A percentile compares a stretch with the other conserved stretches of the same genome.
Evolutionary conservation across 345 rosid species (phyloP).

Genomic region (Litchi chinensis): DNA sequence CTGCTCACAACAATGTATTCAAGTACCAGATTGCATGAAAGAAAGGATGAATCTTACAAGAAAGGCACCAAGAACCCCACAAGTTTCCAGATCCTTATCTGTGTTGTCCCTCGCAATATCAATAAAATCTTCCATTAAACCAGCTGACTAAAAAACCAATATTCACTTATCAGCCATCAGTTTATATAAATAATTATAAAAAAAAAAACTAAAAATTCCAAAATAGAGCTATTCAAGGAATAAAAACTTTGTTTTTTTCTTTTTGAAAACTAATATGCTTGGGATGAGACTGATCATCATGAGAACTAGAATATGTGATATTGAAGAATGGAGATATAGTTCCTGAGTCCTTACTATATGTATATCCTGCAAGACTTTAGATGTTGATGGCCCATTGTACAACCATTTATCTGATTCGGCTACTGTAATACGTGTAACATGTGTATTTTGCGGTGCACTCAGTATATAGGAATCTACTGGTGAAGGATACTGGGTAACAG

Average conservation of each 20-base stretch:
- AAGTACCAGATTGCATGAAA: background rate
- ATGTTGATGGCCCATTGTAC: conserved; percentile 30
- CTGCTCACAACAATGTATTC: background rate
- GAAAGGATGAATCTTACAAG: conserved; percentile 52
- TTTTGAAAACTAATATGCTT: background rate
- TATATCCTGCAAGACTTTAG: conserved; percentile 56
- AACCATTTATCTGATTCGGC: conserved; percentile 34
- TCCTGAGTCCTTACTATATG: conserved; percentile 64
- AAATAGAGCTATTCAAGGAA: background rate
- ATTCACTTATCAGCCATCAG: conserved; percentile 15
- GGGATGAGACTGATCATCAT: background rate
- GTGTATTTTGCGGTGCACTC: conserved; percentile 46
- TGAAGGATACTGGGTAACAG: conserved; percentile 74
- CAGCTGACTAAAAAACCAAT: conserved; percentile 49
- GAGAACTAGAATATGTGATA: background rate
- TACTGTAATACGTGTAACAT: conserved; percentile 48
- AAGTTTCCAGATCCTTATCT: conserved; percentile 84
- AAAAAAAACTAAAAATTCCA: background rate
- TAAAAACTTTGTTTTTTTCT: background rate
- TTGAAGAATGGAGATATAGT: background rate
- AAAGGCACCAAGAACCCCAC: conserved; percentile 87
- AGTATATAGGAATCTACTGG: conserved; percentile 53
- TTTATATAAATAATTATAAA: background rate
- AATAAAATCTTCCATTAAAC: conserved; percentile 79
- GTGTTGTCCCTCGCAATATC: conserved; percentile 87